Evolutionary conservation across 2,329 filamentous ascomycete species (phyloP), one percentile per base, ranked within the genome.

Genomic region (Verticillium nonalfalfae): DNA sequence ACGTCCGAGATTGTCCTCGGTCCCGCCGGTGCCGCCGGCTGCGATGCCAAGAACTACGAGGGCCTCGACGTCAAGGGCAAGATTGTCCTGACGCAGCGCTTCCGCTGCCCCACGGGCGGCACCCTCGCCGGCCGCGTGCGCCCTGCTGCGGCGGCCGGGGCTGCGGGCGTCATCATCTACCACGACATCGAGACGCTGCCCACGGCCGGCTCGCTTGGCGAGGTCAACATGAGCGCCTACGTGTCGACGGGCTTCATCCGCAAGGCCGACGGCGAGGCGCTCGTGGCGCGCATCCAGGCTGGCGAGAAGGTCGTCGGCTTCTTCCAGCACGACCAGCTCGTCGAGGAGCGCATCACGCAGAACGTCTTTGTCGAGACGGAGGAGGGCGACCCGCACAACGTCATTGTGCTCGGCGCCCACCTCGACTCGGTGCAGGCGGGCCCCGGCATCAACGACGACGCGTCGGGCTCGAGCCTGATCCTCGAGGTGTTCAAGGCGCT

Each of bases 361-460:
- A 81, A 81, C 57, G 72, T 81, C 31, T 74, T 81, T 63, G 74
- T 76, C 2, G 77, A 81, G 69, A 81, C 78, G 2, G 76, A 74
- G 57, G 71, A 71, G 9, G 79, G 79, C 2, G 77, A 80, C 60
- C 74, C 71, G 1, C 70, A 74, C 61, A 80, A 78, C 38, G 72
- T 78, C 2, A 68, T 80, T 15, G 72, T 77, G 64, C 69, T 80
- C 0, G 77, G 78, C n/a, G 78, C 76, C 0, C 78, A 80, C 60
- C 70, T 78, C 1, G 78, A 80, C 68, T 75, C 73, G 0, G 78
- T 79, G 1, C 74, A 77, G 40, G 75, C 74, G 4, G 78, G 78
- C 0, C 74, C 78, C 0, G 78, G 78, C 2, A 75, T 81, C 62
- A 80, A 81, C 60, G 78, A 81, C 55, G 77, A 81, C 59, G 78